Evolutionary conservation across 139 green algal genomes (phyloP).

Genomic region (Asterochloris erici): DNA sequence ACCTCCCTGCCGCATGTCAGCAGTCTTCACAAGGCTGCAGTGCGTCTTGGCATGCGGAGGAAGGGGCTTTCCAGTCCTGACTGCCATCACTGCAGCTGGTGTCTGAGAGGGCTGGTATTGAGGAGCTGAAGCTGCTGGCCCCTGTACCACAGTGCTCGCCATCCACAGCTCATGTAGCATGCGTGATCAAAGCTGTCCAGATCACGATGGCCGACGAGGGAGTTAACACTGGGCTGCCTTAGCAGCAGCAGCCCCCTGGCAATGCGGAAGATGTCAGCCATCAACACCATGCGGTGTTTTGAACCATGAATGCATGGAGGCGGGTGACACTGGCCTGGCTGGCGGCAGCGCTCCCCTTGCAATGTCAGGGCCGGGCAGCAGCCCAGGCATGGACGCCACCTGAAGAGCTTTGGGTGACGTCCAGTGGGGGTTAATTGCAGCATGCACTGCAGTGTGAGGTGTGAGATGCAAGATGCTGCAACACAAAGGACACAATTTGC

Average conservation of each 20-base stretch:
- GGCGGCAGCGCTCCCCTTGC: background rate
- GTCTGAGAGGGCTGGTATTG: background rate
- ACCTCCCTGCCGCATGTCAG: slow-evolving; percentile 60
- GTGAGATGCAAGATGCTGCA: background rate
- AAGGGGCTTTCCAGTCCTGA: background rate
- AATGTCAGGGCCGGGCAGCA: background rate
- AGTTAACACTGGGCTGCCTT: too few species aligned
- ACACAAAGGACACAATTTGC: background rate
- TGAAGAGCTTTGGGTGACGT: background rate
- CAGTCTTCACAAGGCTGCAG: background rate
- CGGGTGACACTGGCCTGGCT: background rate
- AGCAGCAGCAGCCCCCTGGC: too few species aligned
- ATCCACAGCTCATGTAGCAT: background rate
- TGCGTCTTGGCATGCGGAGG: background rate
- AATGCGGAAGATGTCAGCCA: too few species aligned
- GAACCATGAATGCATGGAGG: too few species aligned
- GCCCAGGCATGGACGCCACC: background rate
- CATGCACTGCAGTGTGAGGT: background rate
- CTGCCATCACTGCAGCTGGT: background rate
- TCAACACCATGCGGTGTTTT: too few species aligned
- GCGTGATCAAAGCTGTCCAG: too few species aligned
- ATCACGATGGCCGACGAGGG: too few species aligned
- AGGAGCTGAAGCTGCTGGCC: background rate
- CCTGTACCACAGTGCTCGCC: background rate
- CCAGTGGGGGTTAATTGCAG: background rate